Percentiles rank a stretch among this genome's conserved stretches.
These are phyloP conservation scores for Monilinia fructicola DNA, from an alignment of 2,329 filamentous ascomycete species.

Conservation along the genomic window DNA sequence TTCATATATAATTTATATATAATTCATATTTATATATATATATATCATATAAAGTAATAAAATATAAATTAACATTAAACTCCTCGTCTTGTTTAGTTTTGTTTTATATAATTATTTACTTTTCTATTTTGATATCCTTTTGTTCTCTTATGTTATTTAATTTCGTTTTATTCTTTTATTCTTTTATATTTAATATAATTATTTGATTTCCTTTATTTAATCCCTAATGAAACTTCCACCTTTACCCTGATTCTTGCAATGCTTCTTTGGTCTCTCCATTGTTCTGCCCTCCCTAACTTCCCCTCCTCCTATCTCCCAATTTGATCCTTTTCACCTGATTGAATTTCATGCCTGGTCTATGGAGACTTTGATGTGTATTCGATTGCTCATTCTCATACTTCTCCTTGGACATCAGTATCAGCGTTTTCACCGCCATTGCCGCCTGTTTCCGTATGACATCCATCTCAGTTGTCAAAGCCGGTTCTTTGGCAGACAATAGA, in stretches of 20 bases:
- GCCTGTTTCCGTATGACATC: constrained; percentile 36
- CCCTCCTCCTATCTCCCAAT: not conserved
- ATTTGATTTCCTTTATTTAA: not conserved
- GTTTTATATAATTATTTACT: not conserved
- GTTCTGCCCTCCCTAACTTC: not conserved
- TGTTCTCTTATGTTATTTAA: not conserved
- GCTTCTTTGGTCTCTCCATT: not conserved
- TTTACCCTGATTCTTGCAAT: constrained; percentile 3
- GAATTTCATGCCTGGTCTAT: not conserved
- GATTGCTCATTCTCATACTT: not conserved
- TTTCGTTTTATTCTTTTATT: not conserved
- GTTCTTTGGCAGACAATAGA: constrained; percentile 37
- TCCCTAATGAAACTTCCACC: not conserved
- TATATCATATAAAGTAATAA: no score
- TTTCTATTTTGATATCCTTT: not conserved
- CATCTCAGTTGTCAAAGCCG: constrained; percentile 32
- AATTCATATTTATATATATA: no score
- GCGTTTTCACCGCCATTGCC: constrained; percentile 26
- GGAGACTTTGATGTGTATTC: not conserved
- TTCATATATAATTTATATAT: no score
- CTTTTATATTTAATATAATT: no score
- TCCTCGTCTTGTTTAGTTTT: no score
- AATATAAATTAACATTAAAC: no score
- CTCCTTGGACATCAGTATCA: not conserved
- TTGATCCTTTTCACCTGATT: not conserved